Percentiles rank a stretch among this genome's conserved stretches.
These are phyloP conservation scores for Pythium vanterpoolii DNA, from an alignment of 352 stramenopile species.

Conservation along the genomic window DNA sequence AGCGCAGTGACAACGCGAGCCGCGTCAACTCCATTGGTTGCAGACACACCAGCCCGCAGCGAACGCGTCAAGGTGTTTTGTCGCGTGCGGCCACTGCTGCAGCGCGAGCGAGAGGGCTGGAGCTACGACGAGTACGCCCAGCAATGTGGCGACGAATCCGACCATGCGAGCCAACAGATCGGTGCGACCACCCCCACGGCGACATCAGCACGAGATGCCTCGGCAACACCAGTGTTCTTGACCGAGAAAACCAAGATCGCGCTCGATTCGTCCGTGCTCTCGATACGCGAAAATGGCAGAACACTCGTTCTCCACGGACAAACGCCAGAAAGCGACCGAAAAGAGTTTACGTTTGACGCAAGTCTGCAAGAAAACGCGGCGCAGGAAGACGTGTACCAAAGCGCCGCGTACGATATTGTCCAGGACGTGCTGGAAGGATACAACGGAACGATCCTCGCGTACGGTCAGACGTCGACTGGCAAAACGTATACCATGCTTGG, in stretches of 20 bases:
- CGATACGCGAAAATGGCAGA: slow-evolving; percentile 10
- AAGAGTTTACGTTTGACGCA: slow-evolving; percentile 61
- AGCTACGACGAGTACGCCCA: slow-evolving; percentile 55
- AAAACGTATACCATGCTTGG: too few relatives aligned
- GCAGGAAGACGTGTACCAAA: slow-evolving; percentile 52
- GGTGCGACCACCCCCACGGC: slow-evolving; percentile 8
- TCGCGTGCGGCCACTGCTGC: slow-evolving; percentile 52
- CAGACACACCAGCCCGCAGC: background rate
- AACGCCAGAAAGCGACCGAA: slow-evolving; percentile 23
- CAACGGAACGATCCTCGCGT: slow-evolving; percentile 87
- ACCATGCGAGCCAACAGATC: slow-evolving; percentile 3
- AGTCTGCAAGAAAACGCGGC: slow-evolving; percentile 34
- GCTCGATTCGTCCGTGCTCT: background rate
- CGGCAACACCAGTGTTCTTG: slow-evolving; percentile 40
- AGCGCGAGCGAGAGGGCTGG: slow-evolving; percentile 56
- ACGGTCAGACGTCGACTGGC: too few relatives aligned
- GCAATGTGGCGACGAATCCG: slow-evolving; percentile 18
- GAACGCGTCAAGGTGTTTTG: slow-evolving; percentile 76
- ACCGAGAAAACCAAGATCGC: slow-evolving; percentile 42
- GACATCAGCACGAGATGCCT: slow-evolving; percentile 12
- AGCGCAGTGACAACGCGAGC: background rate
- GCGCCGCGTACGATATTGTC: slow-evolving; percentile 49
- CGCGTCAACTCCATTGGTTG: background rate
- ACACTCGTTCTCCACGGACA: background rate
- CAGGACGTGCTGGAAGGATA: slow-evolving; percentile 75